phyloP scores from a whole-genome alignment of 257 asterid genomes.

The Solanum medicagineum region DNA sequence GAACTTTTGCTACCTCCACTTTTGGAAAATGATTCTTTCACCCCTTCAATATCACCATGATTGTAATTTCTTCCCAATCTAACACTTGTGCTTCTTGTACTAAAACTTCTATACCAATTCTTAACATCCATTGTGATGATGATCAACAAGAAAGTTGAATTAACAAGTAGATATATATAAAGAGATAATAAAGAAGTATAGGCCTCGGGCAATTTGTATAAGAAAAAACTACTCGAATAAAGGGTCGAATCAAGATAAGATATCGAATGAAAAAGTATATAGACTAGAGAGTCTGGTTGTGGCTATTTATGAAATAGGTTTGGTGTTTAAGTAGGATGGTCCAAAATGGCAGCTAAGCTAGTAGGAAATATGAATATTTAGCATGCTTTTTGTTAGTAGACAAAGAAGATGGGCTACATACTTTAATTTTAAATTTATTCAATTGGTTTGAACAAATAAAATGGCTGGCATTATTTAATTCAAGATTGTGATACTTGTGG shows the following conservation, averaged over 20 bases:
- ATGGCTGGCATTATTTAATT: not conserved
- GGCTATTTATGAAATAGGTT: not conserved
- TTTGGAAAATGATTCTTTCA: not conserved
- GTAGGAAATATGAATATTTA: not conserved
- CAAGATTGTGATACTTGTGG: not conserved
- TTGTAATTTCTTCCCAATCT: not conserved
- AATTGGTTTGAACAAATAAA: not conserved
- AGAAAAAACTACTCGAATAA: too few relatives aligned
- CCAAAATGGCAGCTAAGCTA: not conserved
- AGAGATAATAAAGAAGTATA: too few relatives aligned
- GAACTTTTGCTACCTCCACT: not conserved
- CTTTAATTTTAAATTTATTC: not conserved
- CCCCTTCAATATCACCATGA: not conserved
- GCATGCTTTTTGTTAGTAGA: not conserved
- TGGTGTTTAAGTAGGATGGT: not conserved
- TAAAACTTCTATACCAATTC: conserved; percentile 8
- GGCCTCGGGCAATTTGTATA: too few relatives aligned
- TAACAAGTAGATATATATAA: not conserved
- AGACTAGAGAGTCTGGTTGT: too few relatives aligned
- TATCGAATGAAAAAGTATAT: too few relatives aligned
- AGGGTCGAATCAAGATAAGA: too few relatives aligned
- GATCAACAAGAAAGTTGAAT: not conserved
- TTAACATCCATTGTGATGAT: conserved; percentile 1
- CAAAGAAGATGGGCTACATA: not conserved
- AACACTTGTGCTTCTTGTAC: conserved; percentile 1